phyloP scores from a whole-genome alignment of 2,329 filamentous ascomycete genomes.

The Byssothecium circinans region DNA sequence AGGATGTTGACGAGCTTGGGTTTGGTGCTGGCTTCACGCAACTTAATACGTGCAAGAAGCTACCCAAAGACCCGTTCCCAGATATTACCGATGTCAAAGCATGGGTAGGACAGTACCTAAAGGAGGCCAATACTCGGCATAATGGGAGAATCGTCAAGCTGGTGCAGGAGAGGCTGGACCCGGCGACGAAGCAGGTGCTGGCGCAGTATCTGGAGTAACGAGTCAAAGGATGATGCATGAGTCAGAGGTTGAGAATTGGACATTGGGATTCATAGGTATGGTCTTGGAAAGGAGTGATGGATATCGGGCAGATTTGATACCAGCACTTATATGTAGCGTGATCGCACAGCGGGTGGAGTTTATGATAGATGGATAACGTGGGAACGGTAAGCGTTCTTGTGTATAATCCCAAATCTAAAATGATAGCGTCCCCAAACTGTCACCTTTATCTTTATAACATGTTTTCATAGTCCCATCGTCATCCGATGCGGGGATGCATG shows the following conservation, averaged over 20 bases:
- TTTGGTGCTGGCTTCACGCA: conserved; percentile 95
- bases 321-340: neutral
- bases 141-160: conserved; percentile 70
- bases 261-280: neutral
- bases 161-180: conserved; percentile 67
- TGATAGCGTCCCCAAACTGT: neutral
- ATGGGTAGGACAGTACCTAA: conserved; percentile 84
- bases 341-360: conserved; percentile 3
- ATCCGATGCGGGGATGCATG: too few relatives aligned
- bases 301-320: conserved; percentile 4
- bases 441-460: neutral
- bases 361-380: neutral
- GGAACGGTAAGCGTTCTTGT: conserved; percentile 1
- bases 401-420: neutral
- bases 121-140: conserved; percentile 73
- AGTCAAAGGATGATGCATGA: neutral
- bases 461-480: too few relatives aligned
- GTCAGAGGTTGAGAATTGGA: neutral
- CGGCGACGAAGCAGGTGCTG: conserved; percentile 46
- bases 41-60: conserved; percentile 83
- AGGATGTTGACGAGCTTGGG: conserved; percentile 90
- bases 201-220: conserved; percentile 27
- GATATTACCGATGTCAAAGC: conserved; percentile 75
- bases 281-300: neutral
- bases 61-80: conserved; percentile 77